These are phyloP conservation scores for Exidia glandulosa DNA, from an alignment of 768 basidiomycete genomes.

Conservation along the genomic window DNA sequence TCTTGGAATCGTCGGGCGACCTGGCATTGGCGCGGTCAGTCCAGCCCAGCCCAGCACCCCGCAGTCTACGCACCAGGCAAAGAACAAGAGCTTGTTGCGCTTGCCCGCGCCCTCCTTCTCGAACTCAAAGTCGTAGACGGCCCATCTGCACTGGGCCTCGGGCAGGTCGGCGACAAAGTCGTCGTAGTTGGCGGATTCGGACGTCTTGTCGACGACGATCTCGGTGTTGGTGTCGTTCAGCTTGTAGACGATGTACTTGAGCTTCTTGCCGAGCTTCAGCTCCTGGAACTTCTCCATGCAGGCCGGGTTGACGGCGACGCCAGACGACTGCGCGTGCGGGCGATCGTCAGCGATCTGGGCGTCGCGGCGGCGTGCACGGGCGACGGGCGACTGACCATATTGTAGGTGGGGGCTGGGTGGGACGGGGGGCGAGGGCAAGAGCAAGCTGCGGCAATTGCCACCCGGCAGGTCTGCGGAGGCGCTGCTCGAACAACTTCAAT, in stretches of 20 bases:
- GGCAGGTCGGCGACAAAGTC: slow-evolving; percentile 67
- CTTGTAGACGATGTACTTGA: slow-evolving; percentile 75
- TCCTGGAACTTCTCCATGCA: slow-evolving; percentile 52
- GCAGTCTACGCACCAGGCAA: slow-evolving; percentile 65
- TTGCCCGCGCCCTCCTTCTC: slow-evolving; percentile 59
- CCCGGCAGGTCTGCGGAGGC: no score
- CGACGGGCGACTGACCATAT: background rate
- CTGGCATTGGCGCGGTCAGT: slow-evolving; percentile 33
- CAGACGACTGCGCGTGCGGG: slow-evolving; percentile 39
- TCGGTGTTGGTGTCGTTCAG: slow-evolving; percentile 52
- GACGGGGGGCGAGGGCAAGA: background rate
- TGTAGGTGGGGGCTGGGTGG: background rate
- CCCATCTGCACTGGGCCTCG: slow-evolving; percentile 68
- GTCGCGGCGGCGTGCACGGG: background rate
- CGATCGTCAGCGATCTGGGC: background rate
- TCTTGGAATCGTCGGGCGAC: slow-evolving; percentile 75
- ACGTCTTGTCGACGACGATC: slow-evolving; percentile 67
- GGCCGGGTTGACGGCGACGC: slow-evolving; percentile 44
- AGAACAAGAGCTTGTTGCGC: slow-evolving; percentile 79
- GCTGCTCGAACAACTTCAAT: background rate
- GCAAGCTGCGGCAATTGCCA: background rate
- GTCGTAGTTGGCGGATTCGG: slow-evolving; percentile 44
- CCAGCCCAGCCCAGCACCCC: no score
- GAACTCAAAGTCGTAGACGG: slow-evolving; percentile 87
- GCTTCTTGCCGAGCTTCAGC: slow-evolving; percentile 66